These are phyloP conservation scores for Apiospora pterosperma DNA, from an alignment of 2,329 filamentous ascomycete species.

Conservation along the genomic window DNA sequence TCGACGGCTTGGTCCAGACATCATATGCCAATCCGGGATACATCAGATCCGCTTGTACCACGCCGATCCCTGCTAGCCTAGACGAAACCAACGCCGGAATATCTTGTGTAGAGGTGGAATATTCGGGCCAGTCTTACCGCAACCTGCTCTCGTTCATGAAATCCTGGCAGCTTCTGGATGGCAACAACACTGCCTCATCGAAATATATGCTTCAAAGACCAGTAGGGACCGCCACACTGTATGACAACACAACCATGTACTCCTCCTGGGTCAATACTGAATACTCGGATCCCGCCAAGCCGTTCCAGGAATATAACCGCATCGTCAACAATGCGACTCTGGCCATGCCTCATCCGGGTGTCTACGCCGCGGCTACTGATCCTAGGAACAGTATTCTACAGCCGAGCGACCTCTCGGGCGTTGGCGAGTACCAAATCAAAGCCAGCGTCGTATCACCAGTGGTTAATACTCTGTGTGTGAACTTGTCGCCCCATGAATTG, in stretches of 20 bases:
- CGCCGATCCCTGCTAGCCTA: conserved; percentile 46
- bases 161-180: conserved; percentile 49
- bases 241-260: conserved; percentile 69
- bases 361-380: conserved; percentile 62
- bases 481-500: conserved; percentile 58
- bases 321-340: conserved; percentile 74
- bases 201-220: conserved; percentile 45
- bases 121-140: conserved; percentile 67
- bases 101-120: conserved; percentile 67
- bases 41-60: conserved; percentile 54
- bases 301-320: conserved; percentile 47
- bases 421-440: conserved; percentile 65
- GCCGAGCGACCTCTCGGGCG: conserved; percentile 59
- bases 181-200: conserved; percentile 32
- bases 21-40: conserved; percentile 63
- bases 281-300: conserved; percentile 47
- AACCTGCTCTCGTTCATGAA: conserved; percentile 63
- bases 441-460: conserved; percentile 69
- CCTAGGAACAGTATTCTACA: conserved; percentile 65
- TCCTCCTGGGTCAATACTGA: conserved; percentile 65
- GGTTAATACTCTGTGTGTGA: conserved; percentile 71
- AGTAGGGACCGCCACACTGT: conserved; percentile 57
- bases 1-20: conserved; percentile 56
- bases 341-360: conserved; percentile 69
- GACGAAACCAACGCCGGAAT: conserved; percentile 38